Conservation (phyloP, 768 basidiomycete genomes). For the Sporobolomyces phaffii region DNA sequence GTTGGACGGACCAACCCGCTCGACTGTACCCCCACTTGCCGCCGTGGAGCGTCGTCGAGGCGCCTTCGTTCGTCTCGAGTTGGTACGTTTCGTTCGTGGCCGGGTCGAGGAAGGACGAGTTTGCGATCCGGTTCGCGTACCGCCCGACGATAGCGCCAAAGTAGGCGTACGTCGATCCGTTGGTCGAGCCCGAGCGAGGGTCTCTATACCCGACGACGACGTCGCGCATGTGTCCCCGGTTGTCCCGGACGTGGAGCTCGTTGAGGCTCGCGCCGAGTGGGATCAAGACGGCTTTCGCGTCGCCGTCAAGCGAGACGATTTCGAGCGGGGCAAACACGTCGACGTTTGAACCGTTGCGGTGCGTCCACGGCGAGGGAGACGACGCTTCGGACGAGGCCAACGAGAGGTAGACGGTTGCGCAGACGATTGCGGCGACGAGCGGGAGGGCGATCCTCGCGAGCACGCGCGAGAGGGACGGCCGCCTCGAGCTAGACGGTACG, state of each 20-base stretch:
- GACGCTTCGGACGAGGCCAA: too few species aligned
- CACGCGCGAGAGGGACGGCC: not conserved
- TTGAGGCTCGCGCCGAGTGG: conserved; percentile 13
- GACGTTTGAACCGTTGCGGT: conserved; percentile 15
- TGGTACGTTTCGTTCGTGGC: not conserved
- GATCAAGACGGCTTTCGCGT: conserved; percentile 4
- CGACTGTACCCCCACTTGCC: conserved; percentile 14
- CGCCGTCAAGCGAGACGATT: not conserved
- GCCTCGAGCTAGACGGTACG: too few species aligned
- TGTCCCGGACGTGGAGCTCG: conserved; percentile 14
- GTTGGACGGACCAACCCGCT: not conserved
- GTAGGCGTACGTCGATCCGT: conserved; percentile 6
- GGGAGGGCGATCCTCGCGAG: not conserved
- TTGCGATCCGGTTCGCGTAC: conserved; percentile 18
- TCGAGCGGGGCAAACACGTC: conserved; percentile 7
- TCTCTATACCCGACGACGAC: conserved; percentile 13
- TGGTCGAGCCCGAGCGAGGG: not conserved
- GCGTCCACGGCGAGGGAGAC: not conserved
- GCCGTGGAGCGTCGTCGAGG: conserved; percentile 8
- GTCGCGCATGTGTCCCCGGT: not conserved
- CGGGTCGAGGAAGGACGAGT: conserved; percentile 8
- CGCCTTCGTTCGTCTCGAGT: conserved; percentile 2
- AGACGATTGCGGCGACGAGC: not conserved
- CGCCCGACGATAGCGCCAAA: conserved; percentile 21
- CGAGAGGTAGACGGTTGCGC: not conserved